Evolutionary conservation across 176 grass and related monocot species (phyloP).

Genomic region (Oryza glaberrima): DNA sequence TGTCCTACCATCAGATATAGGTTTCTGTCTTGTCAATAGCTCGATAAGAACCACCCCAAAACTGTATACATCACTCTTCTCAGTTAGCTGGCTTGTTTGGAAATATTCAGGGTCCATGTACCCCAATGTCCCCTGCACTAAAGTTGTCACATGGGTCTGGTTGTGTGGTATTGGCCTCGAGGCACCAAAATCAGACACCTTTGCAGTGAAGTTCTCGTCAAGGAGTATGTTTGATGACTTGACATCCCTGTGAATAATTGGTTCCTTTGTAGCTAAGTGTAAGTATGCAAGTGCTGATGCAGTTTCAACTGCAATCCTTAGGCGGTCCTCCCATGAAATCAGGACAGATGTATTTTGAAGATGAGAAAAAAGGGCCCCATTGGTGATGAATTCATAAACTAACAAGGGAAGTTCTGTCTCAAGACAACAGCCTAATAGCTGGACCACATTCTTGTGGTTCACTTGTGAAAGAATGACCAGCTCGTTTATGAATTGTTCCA

Average conservation of each 20-base stretch:
- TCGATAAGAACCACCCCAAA: conserved; percentile 65
- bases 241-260: conserved; percentile 64
- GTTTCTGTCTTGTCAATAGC: conserved; percentile 51
- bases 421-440: conserved; percentile 67
- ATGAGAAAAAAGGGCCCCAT: conserved; percentile 53
- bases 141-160: conserved; percentile 63
- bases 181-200: conserved; percentile 69
- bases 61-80: conserved; percentile 73
- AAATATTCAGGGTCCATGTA: conserved; percentile 74
- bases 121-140: conserved; percentile 64
- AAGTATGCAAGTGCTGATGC: conserved; percentile 57
- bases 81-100: conserved; percentile 53
- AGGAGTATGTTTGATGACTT: conserved; percentile 67
- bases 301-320: conserved; percentile 60
- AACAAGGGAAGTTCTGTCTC: conserved; percentile 62
- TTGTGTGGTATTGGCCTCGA: conserved; percentile 56
- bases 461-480: conserved; percentile 59
- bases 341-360: conserved; percentile 38
- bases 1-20: conserved; percentile 30
- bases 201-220: conserved; percentile 50
- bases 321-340: conserved; percentile 50
- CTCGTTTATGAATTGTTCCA: conserved; percentile 68
- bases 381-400: conserved; percentile 71
- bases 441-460: conserved; percentile 59
- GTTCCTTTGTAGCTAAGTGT: conserved; percentile 47